Percentiles rank a stretch among this genome's conserved stretches.
Evolutionary conservation across 2,329 filamentous ascomycete genomes (phyloP).

Genomic region (Amauroascus niger): DNA sequence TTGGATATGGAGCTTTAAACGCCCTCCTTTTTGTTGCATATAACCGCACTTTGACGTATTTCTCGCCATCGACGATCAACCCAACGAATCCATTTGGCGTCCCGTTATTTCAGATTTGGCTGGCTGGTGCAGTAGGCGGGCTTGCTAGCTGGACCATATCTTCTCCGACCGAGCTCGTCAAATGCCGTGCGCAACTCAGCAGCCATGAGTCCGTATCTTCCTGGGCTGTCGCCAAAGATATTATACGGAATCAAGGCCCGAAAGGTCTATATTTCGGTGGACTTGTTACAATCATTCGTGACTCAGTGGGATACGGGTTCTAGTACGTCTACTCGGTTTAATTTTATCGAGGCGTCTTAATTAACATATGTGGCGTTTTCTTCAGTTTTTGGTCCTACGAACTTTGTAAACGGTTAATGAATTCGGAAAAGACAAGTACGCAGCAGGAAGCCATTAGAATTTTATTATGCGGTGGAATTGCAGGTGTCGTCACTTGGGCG

Average conservation of each 20-base stretch:
- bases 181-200: slow-evolving; percentile 73
- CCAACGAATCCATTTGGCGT: slow-evolving; percentile 37
- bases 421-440: slow-evolving; percentile 38
- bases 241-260: slow-evolving; percentile 50
- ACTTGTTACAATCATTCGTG: slow-evolving; percentile 66
- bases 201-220: slow-evolving; percentile 43
- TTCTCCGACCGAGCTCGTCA: slow-evolving; percentile 81
- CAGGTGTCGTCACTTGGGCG: slow-evolving; percentile 79
- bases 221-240: slow-evolving; percentile 53
- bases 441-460: slow-evolving; percentile 51
- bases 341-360: neutral
- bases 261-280: slow-evolving; percentile 74
- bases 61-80: slow-evolving; percentile 40
- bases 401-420: slow-evolving; percentile 54
- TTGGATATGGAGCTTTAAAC: slow-evolving; percentile 86
- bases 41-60: slow-evolving; percentile 63
- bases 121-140: slow-evolving; percentile 71
- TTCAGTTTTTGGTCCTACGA: slow-evolving; percentile 79
- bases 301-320: slow-evolving; percentile 90
- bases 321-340: slow-evolving; percentile 48
- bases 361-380: neutral
- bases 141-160: slow-evolving; percentile 78
- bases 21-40: slow-evolving; percentile 84
- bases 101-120: slow-evolving; percentile 59
- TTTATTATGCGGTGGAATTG: slow-evolving; percentile 74